Evolutionary conservation across 805 yeast species (phyloP).

Genomic region (Candida maltosa): DNA sequence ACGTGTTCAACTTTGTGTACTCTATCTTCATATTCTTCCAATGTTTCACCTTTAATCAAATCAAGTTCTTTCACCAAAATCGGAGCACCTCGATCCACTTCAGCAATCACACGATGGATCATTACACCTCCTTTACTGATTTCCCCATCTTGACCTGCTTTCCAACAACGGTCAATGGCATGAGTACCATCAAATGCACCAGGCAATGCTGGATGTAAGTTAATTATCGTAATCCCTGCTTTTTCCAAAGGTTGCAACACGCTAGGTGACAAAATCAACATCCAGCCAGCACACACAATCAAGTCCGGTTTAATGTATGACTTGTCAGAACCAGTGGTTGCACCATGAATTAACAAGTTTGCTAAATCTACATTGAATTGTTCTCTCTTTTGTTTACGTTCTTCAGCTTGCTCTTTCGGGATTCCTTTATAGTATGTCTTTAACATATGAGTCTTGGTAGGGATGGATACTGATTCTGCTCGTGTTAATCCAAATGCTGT

Average conservation of each 20-base stretch:
- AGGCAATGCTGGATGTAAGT: slow-evolving; percentile 95
- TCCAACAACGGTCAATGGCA: slow-evolving; percentile 95
- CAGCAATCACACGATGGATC: slow-evolving; percentile 96
- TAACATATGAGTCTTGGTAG: slow-evolving; percentile 69
- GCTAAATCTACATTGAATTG: slow-evolving; percentile 80
- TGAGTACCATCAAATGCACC: slow-evolving; percentile 96
- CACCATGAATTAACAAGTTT: slow-evolving; percentile 53
- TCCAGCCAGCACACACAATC: slow-evolving; percentile 98
- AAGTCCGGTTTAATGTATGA: slow-evolving; percentile 64
- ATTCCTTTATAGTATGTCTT: slow-evolving; percentile 71
- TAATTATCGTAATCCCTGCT: slow-evolving; percentile 73
- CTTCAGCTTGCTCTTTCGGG: slow-evolving; percentile 62
- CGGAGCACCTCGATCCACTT: slow-evolving; percentile 93
- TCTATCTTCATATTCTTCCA: slow-evolving; percentile 76
- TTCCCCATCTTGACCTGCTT: slow-evolving; percentile 86
- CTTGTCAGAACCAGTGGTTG: slow-evolving; percentile 26
- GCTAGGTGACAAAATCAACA: slow-evolving; percentile 80
- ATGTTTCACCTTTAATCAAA: slow-evolving; percentile 65
- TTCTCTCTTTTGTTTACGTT: slow-evolving; percentile 60
- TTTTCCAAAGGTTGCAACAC: slow-evolving; percentile 65
- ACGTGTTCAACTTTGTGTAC: slow-evolving; percentile 83
- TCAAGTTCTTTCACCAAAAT: slow-evolving; percentile 76
- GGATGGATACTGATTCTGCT: slow-evolving; percentile 66
- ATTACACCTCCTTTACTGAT: slow-evolving; percentile 82
- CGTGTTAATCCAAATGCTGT: slow-evolving; percentile 86